Evolutionary conservation across 2,329 filamentous ascomycete genomes (phyloP), one percentile per base, ranked within the genome.

Genomic region (Arachnopeziza araneosa): DNA sequence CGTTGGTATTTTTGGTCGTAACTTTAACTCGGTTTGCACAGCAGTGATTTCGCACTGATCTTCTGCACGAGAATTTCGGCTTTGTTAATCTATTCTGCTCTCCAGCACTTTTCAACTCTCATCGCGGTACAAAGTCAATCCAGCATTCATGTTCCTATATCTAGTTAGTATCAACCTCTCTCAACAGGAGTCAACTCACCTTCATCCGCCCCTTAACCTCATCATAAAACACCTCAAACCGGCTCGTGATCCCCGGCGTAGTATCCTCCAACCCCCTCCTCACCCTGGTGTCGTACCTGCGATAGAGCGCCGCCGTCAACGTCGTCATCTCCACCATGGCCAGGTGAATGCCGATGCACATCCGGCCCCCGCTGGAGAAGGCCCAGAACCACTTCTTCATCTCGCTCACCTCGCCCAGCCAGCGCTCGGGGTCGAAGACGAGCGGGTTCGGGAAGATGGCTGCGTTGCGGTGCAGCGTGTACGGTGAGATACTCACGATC

Each of bases 361-460:
- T 86, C 24, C 87, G 77, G 0, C 86, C 84, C 0, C 88, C 88
- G 21, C 83, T 87, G 1, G 86, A 84, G 70, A 90, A 90, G 0
- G 86, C 85, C 77, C 85, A 84, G 64, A 87, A 89, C 19, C 82
- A 82, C 32, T 52, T 74, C 58, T 71, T 69, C 55, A 77, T 71
- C 24, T 75, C 72, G 52, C 60, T 63, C 68, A 72, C 68, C 8
- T 71, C 70, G 75, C 71, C 70, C 1, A 90, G 75, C 82, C 83
- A 86, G 9, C 83, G 74, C 1, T 68, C 74, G 23, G 78, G 74
- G 53, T 82, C 74, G 76, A 82, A 86, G 26, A 63, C 72, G 52
- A 79, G 75, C 0, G 84, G 76, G 0, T 80, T 72, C 0, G 76
- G 74, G 61, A 82, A 87, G 0, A 80, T 75, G 0, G 66, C 54